Base-by-base conservation (phyloP, 192 early-diverging fungal genomes). In the Cetraspora pellucida region DNA sequence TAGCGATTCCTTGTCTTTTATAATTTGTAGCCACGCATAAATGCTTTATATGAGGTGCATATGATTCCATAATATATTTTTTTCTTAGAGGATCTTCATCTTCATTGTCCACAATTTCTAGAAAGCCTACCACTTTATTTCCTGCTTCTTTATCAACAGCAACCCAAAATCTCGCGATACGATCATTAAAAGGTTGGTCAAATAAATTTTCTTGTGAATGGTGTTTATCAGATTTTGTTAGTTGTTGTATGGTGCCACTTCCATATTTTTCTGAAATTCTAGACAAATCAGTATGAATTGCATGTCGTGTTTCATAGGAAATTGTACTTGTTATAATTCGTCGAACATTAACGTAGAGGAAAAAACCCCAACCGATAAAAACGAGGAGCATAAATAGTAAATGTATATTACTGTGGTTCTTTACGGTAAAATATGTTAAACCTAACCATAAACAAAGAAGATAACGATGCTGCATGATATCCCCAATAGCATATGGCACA, bases 121-220 rank as follows among this genome's bases (percentile, higher is more conserved):
- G 21, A 47, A 69, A 69, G 28, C 43, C 67, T 19, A 69, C 25
- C 16, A 69, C 45, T 69, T 37, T 37, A 21, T 69, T 69, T 49
- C 67, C 67, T 10, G 67, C 10, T 19, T 69, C 19, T 69, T 69
- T 69, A n/a, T 69, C 67, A 4, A 69, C 43, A 4, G 67, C 67
- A 17, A 69, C 67, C 67, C 67, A 69, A 49, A 69, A 69, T n/a
- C 19, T 69, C 11, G 67, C 46, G 13, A 69, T 14, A 3, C 17
- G 21, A 21, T 69, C 67, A 21, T 61, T 27, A 61, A 27, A 3
- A 61, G 3, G 27, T 17, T 13, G 43, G 13, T 49, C 25, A 13
- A 17, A 19, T 19, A 16, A 2, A 25, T 69, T 31, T n/a, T 69
- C n/a, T 43, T 69, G 14, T 17, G 17, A 2, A 69, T 46, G 13